These are phyloP conservation scores for Blastocystis sp. DNA, from an alignment of 352 stramenopile genomes.

Conservation along the genomic window DNA sequence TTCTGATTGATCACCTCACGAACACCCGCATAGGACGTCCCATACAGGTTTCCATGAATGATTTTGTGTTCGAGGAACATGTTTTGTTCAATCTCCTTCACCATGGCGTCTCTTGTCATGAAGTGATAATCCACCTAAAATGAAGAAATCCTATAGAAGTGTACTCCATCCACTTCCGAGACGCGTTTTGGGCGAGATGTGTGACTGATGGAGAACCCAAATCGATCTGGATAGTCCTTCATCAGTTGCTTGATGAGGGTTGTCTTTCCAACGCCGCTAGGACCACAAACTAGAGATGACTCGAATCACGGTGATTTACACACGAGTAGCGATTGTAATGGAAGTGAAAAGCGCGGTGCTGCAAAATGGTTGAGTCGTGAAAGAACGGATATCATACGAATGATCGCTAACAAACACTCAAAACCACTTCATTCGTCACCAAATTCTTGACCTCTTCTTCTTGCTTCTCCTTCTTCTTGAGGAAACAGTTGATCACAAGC, in stretches of 20 bases:
- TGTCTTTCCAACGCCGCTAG: constrained; percentile 78
- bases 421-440: neutral
- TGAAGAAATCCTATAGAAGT: neutral
- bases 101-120: constrained; percentile 67
- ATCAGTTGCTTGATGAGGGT: constrained; percentile 77
- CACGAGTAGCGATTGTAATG: neutral
- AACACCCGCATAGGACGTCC: constrained; percentile 71
- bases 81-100: constrained; percentile 68
- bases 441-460: neutral
- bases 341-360: neutral
- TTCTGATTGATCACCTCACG: constrained; percentile 67
- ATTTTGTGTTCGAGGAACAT: constrained; percentile 75
- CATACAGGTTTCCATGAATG: constrained; percentile 79
- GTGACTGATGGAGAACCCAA: constrained; percentile 79
- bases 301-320: neutral
- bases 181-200: constrained; percentile 67
- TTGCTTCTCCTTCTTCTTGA: constrained; percentile 31
- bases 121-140: constrained; percentile 75
- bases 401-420: neutral
- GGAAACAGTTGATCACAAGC: neutral
- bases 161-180: constrained; percentile 8
- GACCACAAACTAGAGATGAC: constrained; percentile 69
- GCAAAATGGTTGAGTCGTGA: no score
- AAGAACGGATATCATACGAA: neutral
- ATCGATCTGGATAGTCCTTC: constrained; percentile 68